phyloP scores from a whole-genome alignment of 805 yeast genomes.

The Nakazawaea ishiwadae region DNA sequence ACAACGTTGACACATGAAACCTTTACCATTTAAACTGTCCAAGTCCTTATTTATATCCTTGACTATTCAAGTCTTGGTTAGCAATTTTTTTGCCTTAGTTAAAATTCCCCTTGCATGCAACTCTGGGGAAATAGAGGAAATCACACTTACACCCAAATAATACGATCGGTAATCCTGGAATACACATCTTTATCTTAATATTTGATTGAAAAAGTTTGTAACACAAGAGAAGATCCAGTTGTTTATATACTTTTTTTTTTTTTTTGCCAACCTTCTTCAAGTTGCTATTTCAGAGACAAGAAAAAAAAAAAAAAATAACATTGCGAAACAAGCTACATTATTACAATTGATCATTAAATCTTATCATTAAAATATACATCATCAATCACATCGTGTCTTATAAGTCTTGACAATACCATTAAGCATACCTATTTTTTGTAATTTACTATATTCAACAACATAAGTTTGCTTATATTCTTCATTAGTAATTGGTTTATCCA shows the following conservation, averaged over 20 bases:
- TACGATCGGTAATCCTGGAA: slow-evolving; percentile 12
- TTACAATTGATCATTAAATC: too few relatives aligned
- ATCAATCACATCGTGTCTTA: not conserved
- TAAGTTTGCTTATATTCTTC: not conserved
- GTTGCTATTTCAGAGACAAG: not conserved
- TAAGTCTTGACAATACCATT: slow-evolving; percentile 6
- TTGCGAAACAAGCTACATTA: too few relatives aligned
- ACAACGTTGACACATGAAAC: slow-evolving; percentile 21
- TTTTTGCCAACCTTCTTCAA: not conserved
- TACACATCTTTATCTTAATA: slow-evolving; percentile 6
- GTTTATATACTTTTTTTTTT: too few relatives aligned
- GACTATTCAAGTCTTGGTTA: slow-evolving; percentile 6
- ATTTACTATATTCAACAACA: slow-evolving; percentile 7
- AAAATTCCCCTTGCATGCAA: not conserved
- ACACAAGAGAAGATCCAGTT: not conserved
- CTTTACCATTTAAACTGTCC: slow-evolving; percentile 8
- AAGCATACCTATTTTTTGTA: not conserved
- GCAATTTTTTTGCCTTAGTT: not conserved
- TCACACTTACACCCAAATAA: slow-evolving; percentile 11
- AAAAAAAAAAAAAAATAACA: not conserved
- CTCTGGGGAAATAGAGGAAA: not conserved
- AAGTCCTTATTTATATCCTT: slow-evolving; percentile 11
- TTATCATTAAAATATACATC: not conserved
- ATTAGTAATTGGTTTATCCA: not conserved
- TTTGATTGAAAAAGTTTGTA: too few relatives aligned